Percentiles rank a stretch among this genome's conserved stretches.
These are phyloP conservation scores for Monosporozyma aquatica DNA, from an alignment of 805 yeast genomes.

Conservation along the genomic window DNA sequence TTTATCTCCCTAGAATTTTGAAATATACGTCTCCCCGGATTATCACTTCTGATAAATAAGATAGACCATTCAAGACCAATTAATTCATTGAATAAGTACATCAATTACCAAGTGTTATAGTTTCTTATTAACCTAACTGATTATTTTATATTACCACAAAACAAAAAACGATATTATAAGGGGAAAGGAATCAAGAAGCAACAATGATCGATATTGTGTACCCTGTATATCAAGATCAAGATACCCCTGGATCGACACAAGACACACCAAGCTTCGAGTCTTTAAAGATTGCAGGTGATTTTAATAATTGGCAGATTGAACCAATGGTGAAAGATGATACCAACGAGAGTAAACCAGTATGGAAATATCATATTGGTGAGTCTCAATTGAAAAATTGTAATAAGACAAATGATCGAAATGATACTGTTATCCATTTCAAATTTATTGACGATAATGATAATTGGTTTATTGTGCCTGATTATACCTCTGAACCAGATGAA, in stretches of 20 bases:
- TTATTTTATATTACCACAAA: too few species aligned
- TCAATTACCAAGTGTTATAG: too few species aligned
- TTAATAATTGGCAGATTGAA: constrained; percentile 29
- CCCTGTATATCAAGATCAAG: not conserved
- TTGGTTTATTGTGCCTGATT: constrained; percentile 28
- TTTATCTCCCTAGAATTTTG: too few species aligned
- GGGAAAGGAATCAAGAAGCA: not conserved
- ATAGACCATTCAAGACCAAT: too few species aligned
- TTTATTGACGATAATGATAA: constrained; percentile 21
- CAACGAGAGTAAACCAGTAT: constrained; percentile 22
- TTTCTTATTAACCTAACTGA: too few species aligned
- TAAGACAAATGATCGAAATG: constrained; percentile 2
- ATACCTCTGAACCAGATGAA: constrained; percentile 28
- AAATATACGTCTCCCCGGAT: too few species aligned
- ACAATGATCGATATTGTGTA: constrained; percentile 6
- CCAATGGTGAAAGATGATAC: constrained; percentile 3
- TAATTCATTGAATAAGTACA: too few species aligned
- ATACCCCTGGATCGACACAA: not conserved
- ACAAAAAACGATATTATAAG: too few species aligned
- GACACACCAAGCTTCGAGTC: constrained; percentile 6
- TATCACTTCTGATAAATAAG: too few species aligned
- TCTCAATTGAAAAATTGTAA: constrained; percentile 11
- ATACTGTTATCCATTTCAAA: constrained; percentile 17
- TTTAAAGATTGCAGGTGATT: constrained; percentile 33
- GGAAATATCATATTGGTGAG: constrained; percentile 14